phyloP scores from a whole-genome alignment of 441 rosid species.

The Populus hybrid region DNA sequence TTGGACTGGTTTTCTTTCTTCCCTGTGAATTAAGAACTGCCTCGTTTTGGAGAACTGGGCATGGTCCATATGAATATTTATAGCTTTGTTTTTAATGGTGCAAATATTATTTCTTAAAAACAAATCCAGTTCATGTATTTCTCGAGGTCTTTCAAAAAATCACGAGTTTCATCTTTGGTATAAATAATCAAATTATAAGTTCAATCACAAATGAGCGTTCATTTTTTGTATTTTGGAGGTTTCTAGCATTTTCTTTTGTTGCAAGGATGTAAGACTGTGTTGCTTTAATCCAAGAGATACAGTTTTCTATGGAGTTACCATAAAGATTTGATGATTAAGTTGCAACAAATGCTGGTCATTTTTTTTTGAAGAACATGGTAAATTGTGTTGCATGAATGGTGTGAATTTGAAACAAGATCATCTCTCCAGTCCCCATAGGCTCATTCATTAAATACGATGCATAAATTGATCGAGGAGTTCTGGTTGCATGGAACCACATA shows the following conservation, averaged over 20 bases:
- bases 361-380: neutral
- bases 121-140: neutral
- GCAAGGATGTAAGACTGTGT: neutral
- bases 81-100: neutral
- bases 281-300: neutral
- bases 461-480: neutral
- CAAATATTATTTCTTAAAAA: neutral
- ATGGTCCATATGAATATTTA: neutral
- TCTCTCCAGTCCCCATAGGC: neutral
- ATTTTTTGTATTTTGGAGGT: neutral
- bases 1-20: neutral
- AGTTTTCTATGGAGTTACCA: neutral
- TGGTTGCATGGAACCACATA: neutral
- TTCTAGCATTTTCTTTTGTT: neutral
- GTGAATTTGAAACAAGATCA: neutral
- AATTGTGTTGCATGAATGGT: neutral
- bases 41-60: neutral
- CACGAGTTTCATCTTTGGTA: neutral
- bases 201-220: neutral
- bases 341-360: neutral
- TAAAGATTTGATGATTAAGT: neutral
- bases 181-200: neutral
- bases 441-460: neutral
- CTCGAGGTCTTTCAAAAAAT: neutral
- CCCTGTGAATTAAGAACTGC: neutral